These are phyloP conservation scores for Colletotrichum zoysiae DNA, from an alignment of 2,329 filamentous ascomycete species.

Conservation along the genomic window DNA sequence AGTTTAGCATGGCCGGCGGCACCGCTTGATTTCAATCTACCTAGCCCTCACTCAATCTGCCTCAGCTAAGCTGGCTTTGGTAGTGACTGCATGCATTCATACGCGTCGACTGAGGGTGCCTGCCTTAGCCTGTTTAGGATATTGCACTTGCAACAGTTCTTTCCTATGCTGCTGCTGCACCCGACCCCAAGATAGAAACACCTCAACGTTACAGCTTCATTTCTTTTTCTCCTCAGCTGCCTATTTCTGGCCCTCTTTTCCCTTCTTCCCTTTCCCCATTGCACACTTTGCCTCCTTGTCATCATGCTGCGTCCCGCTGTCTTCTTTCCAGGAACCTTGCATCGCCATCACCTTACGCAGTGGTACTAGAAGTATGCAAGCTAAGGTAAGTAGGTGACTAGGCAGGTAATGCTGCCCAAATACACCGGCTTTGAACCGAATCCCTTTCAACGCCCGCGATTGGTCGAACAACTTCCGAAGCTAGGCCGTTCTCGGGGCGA, in stretches of 20 bases:
- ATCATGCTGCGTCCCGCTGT: constrained; percentile 7
- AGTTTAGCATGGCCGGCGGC: no score
- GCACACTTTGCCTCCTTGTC: not conserved
- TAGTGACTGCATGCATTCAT: constrained; percentile 4
- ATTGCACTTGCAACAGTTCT: not conserved
- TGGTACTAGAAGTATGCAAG: no score
- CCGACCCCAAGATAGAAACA: not conserved
- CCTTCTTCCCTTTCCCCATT: not conserved
- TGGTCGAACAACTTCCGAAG: constrained; percentile 5
- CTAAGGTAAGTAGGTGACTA: not conserved
- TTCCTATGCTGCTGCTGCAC: constrained; percentile 7
- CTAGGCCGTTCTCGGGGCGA: constrained; percentile 24
- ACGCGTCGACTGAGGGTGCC: not conserved
- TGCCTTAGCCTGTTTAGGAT: constrained; percentile 4
- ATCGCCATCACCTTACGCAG: no score
- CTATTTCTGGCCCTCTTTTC: not conserved
- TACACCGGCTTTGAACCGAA: no score
- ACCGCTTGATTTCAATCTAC: not conserved
- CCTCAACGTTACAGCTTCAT: constrained; percentile 19
- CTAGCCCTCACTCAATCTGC: not conserved
- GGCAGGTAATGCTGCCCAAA: no score
- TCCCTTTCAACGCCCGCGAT: not conserved
- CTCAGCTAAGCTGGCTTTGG: constrained; percentile 11
- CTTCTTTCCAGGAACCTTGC: not conserved
- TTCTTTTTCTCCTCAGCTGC: constrained; percentile 17